These are phyloP conservation scores for Asterella californica DNA, from an alignment of 225 moss, liverwort and hornwort species.

Conservation along the genomic window DNA sequence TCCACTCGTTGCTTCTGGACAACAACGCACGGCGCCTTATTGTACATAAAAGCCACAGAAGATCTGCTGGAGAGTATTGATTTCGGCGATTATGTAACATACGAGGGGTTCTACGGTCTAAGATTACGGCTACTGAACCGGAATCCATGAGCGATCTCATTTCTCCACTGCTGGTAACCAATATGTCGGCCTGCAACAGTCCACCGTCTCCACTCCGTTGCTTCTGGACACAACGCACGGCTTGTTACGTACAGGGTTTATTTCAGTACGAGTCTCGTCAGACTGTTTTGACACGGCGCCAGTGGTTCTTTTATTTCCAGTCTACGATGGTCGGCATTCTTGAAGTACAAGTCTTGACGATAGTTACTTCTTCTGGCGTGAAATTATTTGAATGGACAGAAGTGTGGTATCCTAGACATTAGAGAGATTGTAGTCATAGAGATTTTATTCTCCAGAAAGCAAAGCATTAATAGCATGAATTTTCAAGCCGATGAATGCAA, in stretches of 20 bases:
- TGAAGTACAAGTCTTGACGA: too few species aligned
- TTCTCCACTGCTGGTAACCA: conserved; percentile 31
- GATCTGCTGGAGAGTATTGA: conserved; percentile 81
- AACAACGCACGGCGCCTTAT: conserved; percentile 36
- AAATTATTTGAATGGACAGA: too few species aligned
- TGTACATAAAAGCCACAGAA: conserved; percentile 73
- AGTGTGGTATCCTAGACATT: too few species aligned
- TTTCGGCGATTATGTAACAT: conserved; percentile 63
- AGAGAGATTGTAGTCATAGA: too few species aligned
- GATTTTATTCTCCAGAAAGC: too few species aligned
- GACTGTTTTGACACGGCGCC: too few species aligned
- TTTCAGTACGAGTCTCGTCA: conserved; percentile 25
- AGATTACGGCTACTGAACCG: conserved; percentile 83
- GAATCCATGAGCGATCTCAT: conserved; percentile 51
- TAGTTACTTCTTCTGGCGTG: too few species aligned
- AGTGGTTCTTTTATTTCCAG: too few species aligned
- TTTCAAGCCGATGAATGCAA: too few species aligned
- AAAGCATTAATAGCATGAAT: too few species aligned
- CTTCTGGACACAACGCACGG: conserved; percentile 41
- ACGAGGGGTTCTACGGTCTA: conserved; percentile 68
- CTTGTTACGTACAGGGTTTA: conserved; percentile 47
- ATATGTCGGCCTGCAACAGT: neutral
- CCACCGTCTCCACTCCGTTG: conserved; percentile 38
- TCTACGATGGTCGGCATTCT: too few species aligned
- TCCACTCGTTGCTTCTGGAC: conserved; percentile 37